Percentiles rank a stretch among this genome's conserved stretches.
Evolutionary conservation across 768 basidiomycete genomes (phyloP).

Genomic region (Termitomyces sp.): DNA sequence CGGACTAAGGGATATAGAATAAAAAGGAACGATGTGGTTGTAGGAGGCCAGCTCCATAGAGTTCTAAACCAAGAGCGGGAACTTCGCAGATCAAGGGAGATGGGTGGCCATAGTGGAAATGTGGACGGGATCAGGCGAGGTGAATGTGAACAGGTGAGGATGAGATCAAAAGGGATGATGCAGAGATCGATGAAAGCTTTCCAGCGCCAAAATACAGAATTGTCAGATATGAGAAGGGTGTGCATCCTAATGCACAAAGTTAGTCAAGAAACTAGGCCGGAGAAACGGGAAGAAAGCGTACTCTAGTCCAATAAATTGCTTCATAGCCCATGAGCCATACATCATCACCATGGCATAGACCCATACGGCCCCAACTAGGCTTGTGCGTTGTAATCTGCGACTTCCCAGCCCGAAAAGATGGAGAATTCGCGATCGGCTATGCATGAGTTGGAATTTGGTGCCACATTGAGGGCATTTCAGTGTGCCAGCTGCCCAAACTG

Average conservation of each 20-base stretch:
- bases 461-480: conserved; percentile 81
- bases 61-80: conserved; percentile 18
- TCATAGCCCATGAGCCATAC: conserved; percentile 71
- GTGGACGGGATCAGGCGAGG: conserved; percentile 31
- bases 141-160: conserved; percentile 52
- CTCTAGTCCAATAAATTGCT: conserved; percentile 68
- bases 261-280: background rate
- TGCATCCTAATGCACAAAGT: conserved; percentile 44
- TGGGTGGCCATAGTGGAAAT: conserved; percentile 42
- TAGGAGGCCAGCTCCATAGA: conserved; percentile 49
- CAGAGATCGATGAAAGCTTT: conserved; percentile 48
- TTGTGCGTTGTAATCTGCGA: conserved; percentile 42
- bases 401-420: conserved; percentile 48
- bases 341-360: conserved; percentile 48
- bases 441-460: conserved; percentile 61
- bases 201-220: conserved; percentile 71
- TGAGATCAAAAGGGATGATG: conserved; percentile 62
- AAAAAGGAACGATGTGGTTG: conserved; percentile 50
- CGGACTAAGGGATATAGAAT: conserved; percentile 46
- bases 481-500: conserved; percentile 53
- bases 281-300: conserved; percentile 24
- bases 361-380: conserved; percentile 46
- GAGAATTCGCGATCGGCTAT: conserved; percentile 52
- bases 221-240: conserved; percentile 58
- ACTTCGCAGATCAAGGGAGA: conserved; percentile 30